Evolutionary conservation across 1,139 yeast species (phyloP), one percentile per base, ranked within the genome.

Genomic region (Blastobotrys arbuscula): DNA sequence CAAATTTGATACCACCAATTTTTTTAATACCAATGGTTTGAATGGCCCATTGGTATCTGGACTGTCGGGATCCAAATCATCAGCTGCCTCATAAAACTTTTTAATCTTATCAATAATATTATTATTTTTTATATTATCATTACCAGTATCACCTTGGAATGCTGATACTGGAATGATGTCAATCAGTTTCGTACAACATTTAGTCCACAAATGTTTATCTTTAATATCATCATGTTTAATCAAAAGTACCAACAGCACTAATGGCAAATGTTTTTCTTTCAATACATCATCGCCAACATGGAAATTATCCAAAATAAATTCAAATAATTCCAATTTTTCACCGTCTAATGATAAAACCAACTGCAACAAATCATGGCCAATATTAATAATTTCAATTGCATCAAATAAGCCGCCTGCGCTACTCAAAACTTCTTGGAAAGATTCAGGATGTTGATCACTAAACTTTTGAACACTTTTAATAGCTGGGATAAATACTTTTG

Each of bases 241-340:
- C 24, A 79, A 55, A 3, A 78, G 55, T 1, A 78, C 70, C 18
- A 87, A 56, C 1, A 88, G 64, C 1, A 85, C 75, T 47, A 87
- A 67, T 0, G 97, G 97, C 3, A 85, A 70, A 61, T 90, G 96
- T 15, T 75, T 73, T 0, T 78, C 71, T n/a, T 82, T 67, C 84
- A 87, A 86, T 55, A 88, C 97, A 55, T 88, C 96, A 56, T 90
- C 97, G 44, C 76, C 78, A 16, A 89, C 79, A 55, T 86, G 79
- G 65, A 87, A 90, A 40, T 77, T 75, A 19, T 72, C 71, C 24
- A 89, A 56, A 19, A 87, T 73, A 61, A 82, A 88, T 8, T 70
- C 67, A 6, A 86, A 65, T 33, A 85, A 67, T 0, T 70, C 75
- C 28, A 77, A 59, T 7, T 71, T 62, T 12, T 53, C 54, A 4